These are phyloP conservation scores for Amanita polypyramis DNA, from an alignment of 768 basidiomycete genomes.

Conservation along the genomic window DNA sequence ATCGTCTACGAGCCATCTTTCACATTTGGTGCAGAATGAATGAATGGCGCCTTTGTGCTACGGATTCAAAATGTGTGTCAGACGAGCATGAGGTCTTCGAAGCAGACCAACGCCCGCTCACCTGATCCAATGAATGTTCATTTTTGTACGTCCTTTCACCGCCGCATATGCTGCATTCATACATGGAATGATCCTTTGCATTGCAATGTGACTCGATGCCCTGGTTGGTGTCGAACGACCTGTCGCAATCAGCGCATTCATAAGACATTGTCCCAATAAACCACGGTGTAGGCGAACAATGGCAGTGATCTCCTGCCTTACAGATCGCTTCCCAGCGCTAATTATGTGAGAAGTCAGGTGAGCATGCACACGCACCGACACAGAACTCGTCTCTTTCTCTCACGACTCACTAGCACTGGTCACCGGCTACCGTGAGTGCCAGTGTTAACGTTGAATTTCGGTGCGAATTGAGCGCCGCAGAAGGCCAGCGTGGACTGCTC, in stretches of 20 bases:
- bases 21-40: neutral
- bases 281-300: neutral
- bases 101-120: too few species aligned
- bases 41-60: neutral
- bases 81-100: neutral
- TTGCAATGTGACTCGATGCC: neutral
- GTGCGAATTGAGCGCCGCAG: too few species aligned
- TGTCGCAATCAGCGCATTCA: neutral
- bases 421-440: too few species aligned
- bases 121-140: neutral
- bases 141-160: neutral
- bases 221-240: neutral
- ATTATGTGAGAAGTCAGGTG: too few species aligned
- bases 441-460: too few species aligned
- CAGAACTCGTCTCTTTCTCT: too few species aligned
- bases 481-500: too few species aligned
- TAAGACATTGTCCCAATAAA: neutral
- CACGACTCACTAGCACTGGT: too few species aligned
- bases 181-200: neutral
- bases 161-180: neutral
- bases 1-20: neutral
- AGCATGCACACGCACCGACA: too few species aligned
- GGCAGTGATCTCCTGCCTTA: too few species aligned
- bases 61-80: neutral
- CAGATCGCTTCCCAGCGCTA: too few species aligned